Base-by-base conservation (phyloP, 257 asterid genomes). In the Rhazya stricta region DNA sequence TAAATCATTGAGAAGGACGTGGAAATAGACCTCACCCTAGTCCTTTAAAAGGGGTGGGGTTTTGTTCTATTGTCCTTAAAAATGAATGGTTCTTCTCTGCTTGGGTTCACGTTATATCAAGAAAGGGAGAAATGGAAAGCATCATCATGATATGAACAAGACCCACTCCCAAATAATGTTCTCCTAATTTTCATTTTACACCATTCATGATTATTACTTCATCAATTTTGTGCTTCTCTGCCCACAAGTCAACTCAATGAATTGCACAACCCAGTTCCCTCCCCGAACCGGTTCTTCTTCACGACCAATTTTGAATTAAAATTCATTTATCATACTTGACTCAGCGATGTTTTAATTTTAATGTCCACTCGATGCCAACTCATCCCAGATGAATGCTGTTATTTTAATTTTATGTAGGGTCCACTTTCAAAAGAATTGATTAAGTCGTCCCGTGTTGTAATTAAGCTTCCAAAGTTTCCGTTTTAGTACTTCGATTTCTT, bases 321-420 rank as follows among this genome's bases (percentile, higher is more conserved):
- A n/a, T n/a, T n/a, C n/a, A n/a, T n/a, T n/a, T n/a, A n/a, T n/a
- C n/a, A n/a, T n/a, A n/a, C n/a, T n/a, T n/a, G n/a, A n/a, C n/a
- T n/a, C n/a, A n/a, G n/a, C n/a, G n/a, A n/a, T n/a, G n/a, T n/a
- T n/a, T n/a, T n/a, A n/a, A n/a, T n/a, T n/a, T n/a, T n/a, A n/a
- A n/a, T n/a, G n/a, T n/a, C n/a, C n/a, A n/a, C n/a, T n/a, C n/a
- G n/a, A n/a, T n/a, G n/a, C n/a, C n/a, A n/a, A n/a, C n/a, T n/a
- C n/a, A n/a, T n/a, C n/a, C n/a, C n/a, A n/a, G n/a, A n/a, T 74
- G 27, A 42, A 25, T 76, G 79, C 69, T 56, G 71, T 71, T 36
- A 69, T 76, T 75, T 77, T 71, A 65, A 45, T 56, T 57, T 37
- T 21, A 58, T 27, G 80, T 37, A 67, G 76, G 80, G 73, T 39